A percentile compares a stretch with the other conserved stretches of the same genome.
Evolutionary conservation across 371 early-diverging fungal species (phyloP).

Genomic region (Haplosporangium sp.): DNA sequence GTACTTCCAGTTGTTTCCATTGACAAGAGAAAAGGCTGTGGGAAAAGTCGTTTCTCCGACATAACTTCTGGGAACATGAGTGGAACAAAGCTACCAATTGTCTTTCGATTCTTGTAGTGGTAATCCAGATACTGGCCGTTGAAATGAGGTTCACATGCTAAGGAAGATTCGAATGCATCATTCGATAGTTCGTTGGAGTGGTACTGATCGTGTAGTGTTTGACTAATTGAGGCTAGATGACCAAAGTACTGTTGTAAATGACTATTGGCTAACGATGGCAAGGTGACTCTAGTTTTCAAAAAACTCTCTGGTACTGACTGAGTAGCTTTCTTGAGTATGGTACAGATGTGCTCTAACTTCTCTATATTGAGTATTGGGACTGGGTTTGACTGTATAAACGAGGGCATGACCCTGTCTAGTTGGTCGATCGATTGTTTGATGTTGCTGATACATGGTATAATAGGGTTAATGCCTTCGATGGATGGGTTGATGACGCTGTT

Average conservation of each 20-base stretch:
- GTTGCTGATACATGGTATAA: constrained; percentile 37
- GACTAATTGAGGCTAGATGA: constrained; percentile 56
- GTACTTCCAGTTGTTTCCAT: constrained; percentile 46
- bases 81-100: constrained; percentile 51
- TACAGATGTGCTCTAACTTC: constrained; percentile 33
- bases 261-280: neutral
- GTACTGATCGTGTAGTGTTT: constrained; percentile 45
- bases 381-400: constrained; percentile 35
- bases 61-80: constrained; percentile 62
- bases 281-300: neutral
- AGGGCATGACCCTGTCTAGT: constrained; percentile 34
- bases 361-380: constrained; percentile 36
- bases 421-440: constrained; percentile 44
- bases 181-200: constrained; percentile 45
- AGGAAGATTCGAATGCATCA: constrained; percentile 63
- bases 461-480: neutral
- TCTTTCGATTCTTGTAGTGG: constrained; percentile 52
- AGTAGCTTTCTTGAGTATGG: constrained; percentile 24
- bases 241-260: constrained; percentile 56
- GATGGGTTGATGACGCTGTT: constrained; percentile 16
- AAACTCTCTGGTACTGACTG: constrained; percentile 2
- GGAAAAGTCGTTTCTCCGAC: constrained; percentile 58
- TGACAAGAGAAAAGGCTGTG: constrained; percentile 34
- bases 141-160: constrained; percentile 68
- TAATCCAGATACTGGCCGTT: constrained; percentile 65